Percentiles rank a stretch among this genome's conserved stretches.
Evolutionary conservation across 1,284 basidiomycete genomes (phyloP).

Genomic region (Rhodotorula sp.): DNA sequence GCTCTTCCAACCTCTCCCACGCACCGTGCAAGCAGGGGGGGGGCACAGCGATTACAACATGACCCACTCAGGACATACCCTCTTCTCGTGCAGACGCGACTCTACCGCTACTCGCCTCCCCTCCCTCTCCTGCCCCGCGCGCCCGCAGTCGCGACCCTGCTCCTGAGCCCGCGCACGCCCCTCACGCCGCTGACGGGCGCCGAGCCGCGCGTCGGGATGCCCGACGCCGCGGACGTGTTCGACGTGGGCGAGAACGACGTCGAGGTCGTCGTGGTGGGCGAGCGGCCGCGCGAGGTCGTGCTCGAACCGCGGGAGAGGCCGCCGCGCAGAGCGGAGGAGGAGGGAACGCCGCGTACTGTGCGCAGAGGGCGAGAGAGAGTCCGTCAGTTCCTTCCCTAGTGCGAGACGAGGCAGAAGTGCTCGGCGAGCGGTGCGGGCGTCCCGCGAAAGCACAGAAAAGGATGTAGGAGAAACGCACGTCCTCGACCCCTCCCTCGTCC

Average conservation of each 20-base stretch:
- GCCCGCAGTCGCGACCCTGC: slow-evolving; percentile 13
- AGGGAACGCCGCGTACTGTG: slow-evolving; percentile 8
- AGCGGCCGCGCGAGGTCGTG: background rate
- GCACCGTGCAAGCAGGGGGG: too few species aligned
- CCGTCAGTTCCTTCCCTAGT: background rate
- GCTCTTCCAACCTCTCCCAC: too few species aligned
- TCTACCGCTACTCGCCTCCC: background rate
- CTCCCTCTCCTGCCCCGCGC: background rate
- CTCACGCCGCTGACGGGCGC: slow-evolving; percentile 29
- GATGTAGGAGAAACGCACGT: background rate
- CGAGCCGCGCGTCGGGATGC: slow-evolving; percentile 6
- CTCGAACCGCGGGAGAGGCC: background rate
- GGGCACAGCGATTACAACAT: too few species aligned
- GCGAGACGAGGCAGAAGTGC: background rate
- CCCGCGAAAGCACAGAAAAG: too few species aligned
- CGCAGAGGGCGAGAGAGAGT: background rate
- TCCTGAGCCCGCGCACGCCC: slow-evolving; percentile 34
- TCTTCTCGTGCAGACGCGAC: background rate
- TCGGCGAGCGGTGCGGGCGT: background rate
- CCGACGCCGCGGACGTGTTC: background rate
- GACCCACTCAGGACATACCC: background rate
- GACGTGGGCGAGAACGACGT: background rate
- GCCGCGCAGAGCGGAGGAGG: background rate
- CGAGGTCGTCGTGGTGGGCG: background rate
- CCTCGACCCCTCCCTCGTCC: background rate